Base-by-base conservation (phyloP, 768 basidiomycete species). In the Tricholoma sp. region DNA sequence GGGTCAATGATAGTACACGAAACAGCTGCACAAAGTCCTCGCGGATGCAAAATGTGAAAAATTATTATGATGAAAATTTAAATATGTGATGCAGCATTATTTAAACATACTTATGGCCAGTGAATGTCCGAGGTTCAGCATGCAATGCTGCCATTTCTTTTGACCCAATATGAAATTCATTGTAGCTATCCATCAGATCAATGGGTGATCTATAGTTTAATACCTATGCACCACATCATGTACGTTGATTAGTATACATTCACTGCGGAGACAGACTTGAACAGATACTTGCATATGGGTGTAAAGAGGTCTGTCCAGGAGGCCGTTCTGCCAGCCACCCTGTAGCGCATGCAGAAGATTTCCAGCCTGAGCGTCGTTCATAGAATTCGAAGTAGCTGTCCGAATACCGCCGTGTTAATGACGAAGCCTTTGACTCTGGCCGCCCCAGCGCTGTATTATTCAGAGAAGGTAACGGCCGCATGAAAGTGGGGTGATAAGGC, bases 181-280 rank as follows among this genome's bases (percentile, higher is more conserved):
- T 32, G 36, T n/a, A 37, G 13, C 15, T 51, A 29, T 72, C 73
- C 34, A 68, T 45, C 24, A 76, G 54, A 61, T 76, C 78, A 58
- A 79, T 75, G 11, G 77, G 76, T 20, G 77, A 77, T 31, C 73
- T 77, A 57, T 75, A 79, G 54, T 72, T 70, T 52, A 76, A 62
- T 18, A 77, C 67, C 78, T 79, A 54, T 33, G 48, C 61, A 32
- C n/a, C n/a, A n/a, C n/a, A n/a, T n/a, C 50, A 50, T 11, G 57
- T 49, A 29, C 15, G 42, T 24, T 24, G 24, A 24, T 24, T 24
- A 24, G 24, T 4, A 24, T 24, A 24, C 24, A 24, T 24, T 24
- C 24, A 24, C 1, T 24, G 24, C 4, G 24, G 24, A 24, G 24
- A 24, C 24, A 24, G 4, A 24, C 4, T 24, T 28, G 28, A 37